Evolutionary conservation across 2,329 filamentous ascomycete genomes (phyloP).

Genomic region (Scedosporium boydii): DNA sequence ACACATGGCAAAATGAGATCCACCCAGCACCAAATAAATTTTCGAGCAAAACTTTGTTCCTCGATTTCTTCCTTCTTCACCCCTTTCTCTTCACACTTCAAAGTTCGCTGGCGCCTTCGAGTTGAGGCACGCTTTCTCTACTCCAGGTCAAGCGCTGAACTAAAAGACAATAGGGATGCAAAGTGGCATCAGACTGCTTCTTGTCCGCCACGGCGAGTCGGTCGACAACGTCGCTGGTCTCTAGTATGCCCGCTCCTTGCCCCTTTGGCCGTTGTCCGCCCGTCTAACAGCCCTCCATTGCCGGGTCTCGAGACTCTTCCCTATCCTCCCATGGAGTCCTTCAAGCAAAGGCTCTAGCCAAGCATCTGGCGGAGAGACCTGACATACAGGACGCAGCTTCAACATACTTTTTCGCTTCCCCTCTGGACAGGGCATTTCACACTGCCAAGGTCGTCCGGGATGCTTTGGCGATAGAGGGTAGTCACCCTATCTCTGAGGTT

Average conservation of each 20-base stretch:
- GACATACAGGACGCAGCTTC: slow-evolving; percentile 13
- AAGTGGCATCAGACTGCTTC: slow-evolving; percentile 40
- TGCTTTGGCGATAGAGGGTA: slow-evolving; percentile 30
- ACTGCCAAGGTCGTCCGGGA: slow-evolving; percentile 60
- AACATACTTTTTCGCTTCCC: slow-evolving; percentile 64
- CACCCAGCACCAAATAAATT: neutral
- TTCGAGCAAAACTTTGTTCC: neutral
- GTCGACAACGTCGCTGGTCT: slow-evolving; percentile 77
- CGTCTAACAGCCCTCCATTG: slow-evolving; percentile 30
- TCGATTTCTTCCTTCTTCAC: neutral
- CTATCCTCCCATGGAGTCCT: slow-evolving; percentile 75
- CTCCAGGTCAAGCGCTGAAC: neutral
- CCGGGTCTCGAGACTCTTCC: slow-evolving; percentile 69
- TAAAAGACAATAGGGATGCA: neutral
- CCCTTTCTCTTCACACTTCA: neutral
- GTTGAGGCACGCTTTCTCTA: neutral
- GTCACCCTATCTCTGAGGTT: slow-evolving; percentile 10
- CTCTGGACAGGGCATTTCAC: slow-evolving; percentile 61
- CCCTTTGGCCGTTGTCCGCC: neutral
- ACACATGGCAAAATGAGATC: too few relatives aligned
- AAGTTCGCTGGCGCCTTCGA: neutral
- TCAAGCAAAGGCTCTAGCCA: slow-evolving; percentile 64
- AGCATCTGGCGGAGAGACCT: slow-evolving; percentile 39
- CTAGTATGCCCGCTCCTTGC: slow-evolving; percentile 42
- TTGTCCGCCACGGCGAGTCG: slow-evolving; percentile 83